These are phyloP conservation scores for Ulota crispa DNA, from an alignment of 225 moss, liverwort and hornwort genomes.

Conservation along the genomic window DNA sequence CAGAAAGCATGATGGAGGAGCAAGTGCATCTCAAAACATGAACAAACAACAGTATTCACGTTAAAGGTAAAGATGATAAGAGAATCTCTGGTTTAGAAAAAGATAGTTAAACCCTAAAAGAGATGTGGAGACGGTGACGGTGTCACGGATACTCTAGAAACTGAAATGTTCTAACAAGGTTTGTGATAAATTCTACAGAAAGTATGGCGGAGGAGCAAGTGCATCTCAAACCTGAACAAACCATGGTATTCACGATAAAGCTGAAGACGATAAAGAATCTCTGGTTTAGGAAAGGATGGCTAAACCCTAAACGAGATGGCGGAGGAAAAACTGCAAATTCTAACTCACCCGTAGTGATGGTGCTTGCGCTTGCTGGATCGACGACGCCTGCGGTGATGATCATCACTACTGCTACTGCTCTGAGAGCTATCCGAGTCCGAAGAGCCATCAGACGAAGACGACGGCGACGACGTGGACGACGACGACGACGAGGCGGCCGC, in stretches of 20 bases:
- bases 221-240: neutral
- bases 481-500: constrained; percentile 31
- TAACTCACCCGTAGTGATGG: constrained; percentile 37
- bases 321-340: neutral
- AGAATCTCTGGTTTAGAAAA: too few relatives aligned
- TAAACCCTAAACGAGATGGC: neutral
- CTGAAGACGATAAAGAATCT: neutral
- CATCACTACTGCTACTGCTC: constrained; percentile 51
- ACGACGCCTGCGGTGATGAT: constrained; percentile 38
- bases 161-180: neutral
- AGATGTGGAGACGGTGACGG: neutral
- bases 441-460: constrained; percentile 35
- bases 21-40: too few relatives aligned
- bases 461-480: constrained; percentile 36
- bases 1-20: too few relatives aligned
- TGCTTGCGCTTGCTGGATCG: constrained; percentile 66
- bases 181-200: neutral
- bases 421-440: constrained; percentile 39
- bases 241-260: neutral
- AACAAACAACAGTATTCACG: too few relatives aligned
- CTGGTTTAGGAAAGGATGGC: too few relatives aligned
- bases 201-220: neutral
- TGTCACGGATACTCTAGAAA: neutral
- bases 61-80: too few relatives aligned
- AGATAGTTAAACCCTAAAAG: too few relatives aligned